Conservation (phyloP, 2,329 filamentous ascomycete species). For the Pseudodiploospora longispora region DNA sequence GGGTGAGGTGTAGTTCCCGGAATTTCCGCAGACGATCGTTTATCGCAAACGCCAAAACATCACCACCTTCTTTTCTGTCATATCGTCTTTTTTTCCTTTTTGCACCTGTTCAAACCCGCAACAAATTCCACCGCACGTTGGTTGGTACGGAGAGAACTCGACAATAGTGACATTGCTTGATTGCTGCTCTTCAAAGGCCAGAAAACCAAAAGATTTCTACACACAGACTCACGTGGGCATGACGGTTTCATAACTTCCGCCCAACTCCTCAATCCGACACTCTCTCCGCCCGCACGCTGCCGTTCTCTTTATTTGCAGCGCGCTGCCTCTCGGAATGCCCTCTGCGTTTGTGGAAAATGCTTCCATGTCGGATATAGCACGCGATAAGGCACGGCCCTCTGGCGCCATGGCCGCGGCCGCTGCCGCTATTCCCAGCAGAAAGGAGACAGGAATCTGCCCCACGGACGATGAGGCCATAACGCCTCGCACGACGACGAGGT, state of each 20-base stretch:
- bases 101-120: not conserved
- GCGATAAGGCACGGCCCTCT: constrained; percentile 23
- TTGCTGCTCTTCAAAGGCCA: too few relatives aligned
- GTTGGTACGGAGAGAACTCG: too few relatives aligned
- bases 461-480: constrained; percentile 40
- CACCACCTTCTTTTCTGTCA: not conserved
- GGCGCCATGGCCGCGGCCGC: constrained; percentile 10
- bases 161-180: too few relatives aligned
- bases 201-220: too few relatives aligned
- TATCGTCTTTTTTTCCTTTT: not conserved
- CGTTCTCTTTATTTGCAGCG: not conserved
- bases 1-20: not conserved
- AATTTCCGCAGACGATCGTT: not conserved
- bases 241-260: constrained; percentile 3
- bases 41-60: not conserved
- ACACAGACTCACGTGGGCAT: not conserved
- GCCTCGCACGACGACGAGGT: constrained; percentile 48
- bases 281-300: constrained; percentile 9
- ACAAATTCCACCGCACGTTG: not conserved
- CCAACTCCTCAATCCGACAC: constrained; percentile 8
- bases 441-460: constrained; percentile 36
- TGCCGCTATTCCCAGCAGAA: constrained; percentile 16
- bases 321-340: constrained; percentile 37
- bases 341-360: constrained; percentile 49
- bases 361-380: constrained; percentile 46